Evolutionary conservation across 2,329 filamentous ascomycete genomes (phyloP).

Genomic region (Botrytis medusae): DNA sequence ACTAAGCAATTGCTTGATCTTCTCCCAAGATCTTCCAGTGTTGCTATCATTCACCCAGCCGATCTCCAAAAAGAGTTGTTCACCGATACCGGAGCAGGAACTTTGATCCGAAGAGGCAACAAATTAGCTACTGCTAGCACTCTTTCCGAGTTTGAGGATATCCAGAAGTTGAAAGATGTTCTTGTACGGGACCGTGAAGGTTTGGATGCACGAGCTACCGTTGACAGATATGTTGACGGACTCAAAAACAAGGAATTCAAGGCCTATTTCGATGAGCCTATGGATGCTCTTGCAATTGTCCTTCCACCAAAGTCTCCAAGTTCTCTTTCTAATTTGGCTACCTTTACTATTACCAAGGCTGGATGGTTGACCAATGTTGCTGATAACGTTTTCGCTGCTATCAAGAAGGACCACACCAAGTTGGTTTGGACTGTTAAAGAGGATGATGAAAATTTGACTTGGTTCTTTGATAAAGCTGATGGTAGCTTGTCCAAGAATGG

Average conservation of each 20-base stretch:
- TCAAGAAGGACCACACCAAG: constrained; percentile 91
- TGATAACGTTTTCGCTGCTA: constrained; percentile 89
- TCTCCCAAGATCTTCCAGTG: constrained; percentile 86
- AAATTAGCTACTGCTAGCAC: constrained; percentile 76
- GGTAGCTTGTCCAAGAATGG: constrained; percentile 84
- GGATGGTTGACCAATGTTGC: constrained; percentile 94
- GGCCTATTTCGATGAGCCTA: constrained; percentile 89
- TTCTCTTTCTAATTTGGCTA: constrained; percentile 78
- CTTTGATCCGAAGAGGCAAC: constrained; percentile 86
- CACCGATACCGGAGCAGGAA: constrained; percentile 92
- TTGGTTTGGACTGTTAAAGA: constrained; percentile 96
- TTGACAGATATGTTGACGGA: constrained; percentile 82
- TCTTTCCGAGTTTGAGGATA: constrained; percentile 72
- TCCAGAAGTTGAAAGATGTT: constrained; percentile 76
- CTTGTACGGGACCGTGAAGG: constrained; percentile 80
- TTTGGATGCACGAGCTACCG: constrained; percentile 76
- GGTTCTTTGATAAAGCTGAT: constrained; percentile 97
- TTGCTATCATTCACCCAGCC: constrained; percentile 95
- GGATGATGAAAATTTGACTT: constrained; percentile 93
- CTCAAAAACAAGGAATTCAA: constrained; percentile 78
- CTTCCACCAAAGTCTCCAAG: constrained; percentile 68
- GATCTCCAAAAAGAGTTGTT: constrained; percentile 96
- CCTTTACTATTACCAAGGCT: constrained; percentile 88
- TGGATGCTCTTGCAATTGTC: constrained; percentile 90
- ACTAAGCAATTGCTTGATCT: constrained; percentile 91